A percentile compares a stretch with the other conserved stretches of the same genome.
Evolutionary conservation across 257 asterid species (phyloP).

Genomic region (Nicotiana tomentosiformis): DNA sequence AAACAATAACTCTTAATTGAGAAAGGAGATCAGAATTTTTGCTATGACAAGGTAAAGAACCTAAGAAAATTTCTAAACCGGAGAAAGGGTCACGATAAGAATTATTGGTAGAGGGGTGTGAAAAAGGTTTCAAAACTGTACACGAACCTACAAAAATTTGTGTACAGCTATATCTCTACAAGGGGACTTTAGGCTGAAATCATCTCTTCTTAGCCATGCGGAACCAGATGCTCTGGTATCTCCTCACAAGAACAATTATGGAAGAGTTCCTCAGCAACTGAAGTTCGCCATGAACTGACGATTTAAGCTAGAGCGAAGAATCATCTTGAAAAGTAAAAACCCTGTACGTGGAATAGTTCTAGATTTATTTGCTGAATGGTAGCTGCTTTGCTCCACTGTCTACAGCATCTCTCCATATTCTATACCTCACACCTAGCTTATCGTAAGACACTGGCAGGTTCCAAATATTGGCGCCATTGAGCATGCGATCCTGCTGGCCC

Average conservation of each 20-base stretch:
- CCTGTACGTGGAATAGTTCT: not conserved
- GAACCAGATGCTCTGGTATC: too few species aligned
- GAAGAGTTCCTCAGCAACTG: not conserved
- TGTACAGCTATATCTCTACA: constrained; percentile 2
- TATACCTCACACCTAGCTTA: constrained; percentile 79
- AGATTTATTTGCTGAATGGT: constrained; percentile 35
- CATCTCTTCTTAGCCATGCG: too few species aligned
- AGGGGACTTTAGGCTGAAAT: not conserved
- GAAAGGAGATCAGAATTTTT: not conserved
- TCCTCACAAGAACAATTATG: not conserved
- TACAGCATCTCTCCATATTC: constrained; percentile 75
- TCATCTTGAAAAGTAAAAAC: not conserved
- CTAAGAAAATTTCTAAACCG: not conserved
- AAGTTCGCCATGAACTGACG: not conserved
- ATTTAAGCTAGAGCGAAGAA: not conserved
- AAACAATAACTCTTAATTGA: not conserved
- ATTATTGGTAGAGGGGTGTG: not conserved
- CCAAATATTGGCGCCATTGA: constrained; percentile 74
- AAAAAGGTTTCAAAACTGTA: constrained; percentile 1
- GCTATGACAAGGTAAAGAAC: not conserved
- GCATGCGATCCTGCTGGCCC: constrained; percentile 81
- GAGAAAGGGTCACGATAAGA: not conserved
- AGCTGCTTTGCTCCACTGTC: constrained; percentile 46
- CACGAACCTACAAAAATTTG: not conserved
- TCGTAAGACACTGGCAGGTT: constrained; percentile 71